Conservation (phyloP, 495 filamentous ascomycete species). For the Eremomyces bilateralis region DNA sequence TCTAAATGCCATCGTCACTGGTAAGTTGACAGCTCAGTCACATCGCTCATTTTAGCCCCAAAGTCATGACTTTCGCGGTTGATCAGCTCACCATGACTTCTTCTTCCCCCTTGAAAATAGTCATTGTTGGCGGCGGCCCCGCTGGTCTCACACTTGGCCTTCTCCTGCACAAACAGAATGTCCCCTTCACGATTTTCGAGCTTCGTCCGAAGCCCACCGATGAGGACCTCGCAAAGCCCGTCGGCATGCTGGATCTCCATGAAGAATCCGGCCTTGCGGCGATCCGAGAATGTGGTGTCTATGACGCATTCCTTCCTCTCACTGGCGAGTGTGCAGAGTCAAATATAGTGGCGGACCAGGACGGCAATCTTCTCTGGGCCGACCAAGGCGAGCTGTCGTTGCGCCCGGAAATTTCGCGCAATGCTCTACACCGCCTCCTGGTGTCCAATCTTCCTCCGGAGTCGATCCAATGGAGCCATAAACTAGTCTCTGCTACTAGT, state of each 20-base stretch:
- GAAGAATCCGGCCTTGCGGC: constrained; percentile 28
- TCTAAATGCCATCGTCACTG: too few species aligned
- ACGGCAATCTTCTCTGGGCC: constrained; percentile 21
- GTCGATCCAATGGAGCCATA: constrained; percentile 26
- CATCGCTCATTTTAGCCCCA: too few species aligned
- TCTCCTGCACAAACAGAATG: constrained; percentile 14
- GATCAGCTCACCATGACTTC: too few species aligned
- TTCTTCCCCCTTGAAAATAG: constrained; percentile 3
- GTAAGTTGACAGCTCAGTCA: too few species aligned
- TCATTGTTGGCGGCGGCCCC: constrained; percentile 11
- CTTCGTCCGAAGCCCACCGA: constrained; percentile 18
- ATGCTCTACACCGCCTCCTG: constrained; percentile 21
- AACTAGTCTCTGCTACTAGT: constrained; percentile 12
- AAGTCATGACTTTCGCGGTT: too few species aligned
- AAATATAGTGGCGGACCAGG: constrained; percentile 16
- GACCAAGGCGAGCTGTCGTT: constrained; percentile 13
- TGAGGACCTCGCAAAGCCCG: constrained; percentile 9
- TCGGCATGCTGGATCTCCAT: constrained; percentile 35
- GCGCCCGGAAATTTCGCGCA: constrained; percentile 27
- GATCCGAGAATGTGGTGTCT: constrained; percentile 27
- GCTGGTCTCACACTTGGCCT: constrained; percentile 6
- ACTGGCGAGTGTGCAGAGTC: constrained; percentile 19
- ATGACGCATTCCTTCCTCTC: constrained; percentile 21
- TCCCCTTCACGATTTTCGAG: constrained; percentile 31
- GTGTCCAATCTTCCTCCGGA: constrained; percentile 18